phyloP scores from a whole-genome alignment of 352 stramenopile species.

The Thraustotheca clavata region DNA sequence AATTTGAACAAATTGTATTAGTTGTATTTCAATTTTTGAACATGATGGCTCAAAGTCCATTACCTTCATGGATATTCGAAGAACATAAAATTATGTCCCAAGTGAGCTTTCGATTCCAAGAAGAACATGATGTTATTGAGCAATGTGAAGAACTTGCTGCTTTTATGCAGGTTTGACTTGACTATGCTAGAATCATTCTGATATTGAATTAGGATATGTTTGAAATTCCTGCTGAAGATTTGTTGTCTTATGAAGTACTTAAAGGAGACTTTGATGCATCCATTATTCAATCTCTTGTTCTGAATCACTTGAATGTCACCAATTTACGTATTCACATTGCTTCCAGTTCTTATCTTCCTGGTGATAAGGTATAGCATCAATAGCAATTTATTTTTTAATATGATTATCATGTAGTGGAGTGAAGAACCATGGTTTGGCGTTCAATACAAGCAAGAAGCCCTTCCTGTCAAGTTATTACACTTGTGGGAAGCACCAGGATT shows the following conservation, averaged over 20 bases:
- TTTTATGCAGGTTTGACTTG: slow-evolving; percentile 55
- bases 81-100: slow-evolving; percentile 53
- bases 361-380: slow-evolving; percentile 3
- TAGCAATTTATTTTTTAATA: background rate
- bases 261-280: slow-evolving; percentile 40
- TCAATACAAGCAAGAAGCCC: slow-evolving; percentile 36
- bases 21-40: slow-evolving; percentile 59
- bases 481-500: slow-evolving; percentile 31
- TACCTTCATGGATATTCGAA: slow-evolving; percentile 64
- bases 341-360: slow-evolving; percentile 23
- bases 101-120: slow-evolving; percentile 69
- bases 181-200: background rate
- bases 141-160: slow-evolving; percentile 58
- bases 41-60: slow-evolving; percentile 42
- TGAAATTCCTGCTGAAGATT: slow-evolving; percentile 37
- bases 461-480: slow-evolving; percentile 28
- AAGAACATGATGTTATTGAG: slow-evolving; percentile 59
- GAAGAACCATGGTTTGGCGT: slow-evolving; percentile 60
- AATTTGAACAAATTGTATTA: slow-evolving; percentile 51
- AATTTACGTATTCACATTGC: slow-evolving; percentile 47
- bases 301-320: slow-evolving; percentile 37
- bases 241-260: slow-evolving; percentile 57
- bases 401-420: background rate
- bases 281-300: slow-evolving; percentile 30
- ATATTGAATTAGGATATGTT: slow-evolving; percentile 42